Base-by-base conservation (phyloP, 2,329 filamentous ascomycete genomes). In the Pyrenochaeta sp. region DNA sequence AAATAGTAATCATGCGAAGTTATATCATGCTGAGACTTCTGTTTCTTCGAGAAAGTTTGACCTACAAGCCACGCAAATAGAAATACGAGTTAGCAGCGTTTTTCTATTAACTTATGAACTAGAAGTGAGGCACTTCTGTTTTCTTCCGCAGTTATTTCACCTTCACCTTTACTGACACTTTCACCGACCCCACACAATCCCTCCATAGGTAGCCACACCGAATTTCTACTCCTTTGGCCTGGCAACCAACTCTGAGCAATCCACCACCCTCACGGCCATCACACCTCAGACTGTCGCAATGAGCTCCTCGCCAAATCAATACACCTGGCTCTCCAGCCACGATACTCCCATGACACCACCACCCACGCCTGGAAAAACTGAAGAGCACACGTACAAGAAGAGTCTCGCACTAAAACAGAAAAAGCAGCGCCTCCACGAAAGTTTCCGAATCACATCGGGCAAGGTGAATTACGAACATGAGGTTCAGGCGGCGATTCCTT, bases 101-200 rank as follows among this genome's bases (percentile, higher is more conserved):
- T 1, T 19, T 19, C 19, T 19, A 1, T 19, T 19, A 19, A 19
- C 19, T 19, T 19, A 19, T 19, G 19, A 1, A 19, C 19, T 19
- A 19, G 19, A 19, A 19, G 19, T 19, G 19, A 19, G 19, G 19
- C 19, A 1, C 1, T 19, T 19, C 1, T 1, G 19, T 19, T 19
- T 19, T 19, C 1, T 1, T 19, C 19, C 19, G 19, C 19, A 22
- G 1, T n/a, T 13, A 15, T 2, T 54, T 27, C 48, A 36, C 13
- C n/a, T n/a, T n/a, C n/a, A n/a, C n/a, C n/a, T 54, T 49, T 44
- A 54, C 52, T 19, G 36, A 50, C 45, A 50, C 44, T 44, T 49
- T 42, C 39, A 42, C 39, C 39, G 6, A 8, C 32, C 10, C 10
- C 2, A 10, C 30, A 32, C 30, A 32, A 32, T 2, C 30, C 19